These are phyloP conservation scores for Pythium phragmiticola DNA, from an alignment of 352 stramenopile genomes.

Conservation along the genomic window DNA sequence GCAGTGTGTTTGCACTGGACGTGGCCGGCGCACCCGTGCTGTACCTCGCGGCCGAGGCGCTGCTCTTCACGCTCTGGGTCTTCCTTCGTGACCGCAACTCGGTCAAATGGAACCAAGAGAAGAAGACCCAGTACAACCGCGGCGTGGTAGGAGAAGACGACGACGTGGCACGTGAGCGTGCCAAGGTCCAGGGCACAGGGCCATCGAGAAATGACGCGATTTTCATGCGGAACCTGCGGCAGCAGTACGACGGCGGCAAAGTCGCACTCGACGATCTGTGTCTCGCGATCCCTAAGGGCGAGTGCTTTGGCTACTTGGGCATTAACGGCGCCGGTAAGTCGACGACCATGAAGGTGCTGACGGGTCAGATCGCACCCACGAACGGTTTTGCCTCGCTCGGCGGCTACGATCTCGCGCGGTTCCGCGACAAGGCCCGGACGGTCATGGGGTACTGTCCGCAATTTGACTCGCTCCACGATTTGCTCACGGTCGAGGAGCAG, in stretches of 20 bases:
- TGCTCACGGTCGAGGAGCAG: slow-evolving; percentile 92
- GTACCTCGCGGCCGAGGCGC: slow-evolving; percentile 46
- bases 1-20: slow-evolving; percentile 55
- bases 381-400: slow-evolving; percentile 55
- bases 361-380: slow-evolving; percentile 38
- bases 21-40: slow-evolving; percentile 45
- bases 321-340: slow-evolving; percentile 78
- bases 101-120: slow-evolving; percentile 21
- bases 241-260: slow-evolving; percentile 35
- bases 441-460: slow-evolving; percentile 91
- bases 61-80: slow-evolving; percentile 47
- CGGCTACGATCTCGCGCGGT: slow-evolving; percentile 67
- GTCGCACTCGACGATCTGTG: slow-evolving; percentile 58
- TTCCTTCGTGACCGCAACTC: slow-evolving; percentile 30
- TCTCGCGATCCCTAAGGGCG: slow-evolving; percentile 63
- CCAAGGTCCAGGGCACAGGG: slow-evolving; percentile 20
- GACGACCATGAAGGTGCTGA: slow-evolving; percentile 47
- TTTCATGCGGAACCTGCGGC: slow-evolving; percentile 49
- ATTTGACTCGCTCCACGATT: slow-evolving; percentile 92
- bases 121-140: slow-evolving; percentile 30
- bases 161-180: slow-evolving; percentile 30
- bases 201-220: slow-evolving; percentile 29
- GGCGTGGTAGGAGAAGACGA: slow-evolving; percentile 1
- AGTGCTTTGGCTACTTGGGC: slow-evolving; percentile 77
- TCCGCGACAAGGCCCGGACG: slow-evolving; percentile 29